These are phyloP conservation scores for Ogataea pini DNA, from an alignment of 805 yeast species.

Conservation along the genomic window DNA sequence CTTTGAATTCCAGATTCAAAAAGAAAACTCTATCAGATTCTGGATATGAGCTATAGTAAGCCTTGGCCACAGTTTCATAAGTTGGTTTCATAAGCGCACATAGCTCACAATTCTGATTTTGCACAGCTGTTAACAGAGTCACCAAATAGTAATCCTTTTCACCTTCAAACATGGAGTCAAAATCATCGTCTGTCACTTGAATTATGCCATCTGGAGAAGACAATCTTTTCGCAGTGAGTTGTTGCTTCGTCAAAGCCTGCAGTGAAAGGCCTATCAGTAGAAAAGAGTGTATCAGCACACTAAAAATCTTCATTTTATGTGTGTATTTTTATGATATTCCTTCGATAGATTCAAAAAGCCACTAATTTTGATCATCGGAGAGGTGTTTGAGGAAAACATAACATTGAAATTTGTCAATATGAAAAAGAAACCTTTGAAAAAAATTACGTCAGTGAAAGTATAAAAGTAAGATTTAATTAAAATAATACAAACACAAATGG, in stretches of 20 bases:
- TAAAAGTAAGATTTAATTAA: background rate
- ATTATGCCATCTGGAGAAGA: conserved; percentile 41
- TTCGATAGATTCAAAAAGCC: too few relatives aligned
- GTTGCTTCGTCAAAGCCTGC: conserved; percentile 20
- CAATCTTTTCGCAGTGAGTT: conserved; percentile 15
- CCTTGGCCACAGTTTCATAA: conserved; percentile 41
- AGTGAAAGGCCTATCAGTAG: conserved; percentile 7
- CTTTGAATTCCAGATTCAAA: conserved; percentile 50
- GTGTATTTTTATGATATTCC: too few relatives aligned
- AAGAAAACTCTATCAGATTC: conserved; percentile 44
- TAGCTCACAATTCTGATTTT: conserved; percentile 44
- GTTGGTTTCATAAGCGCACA: conserved; percentile 49
- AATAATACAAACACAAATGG: background rate
- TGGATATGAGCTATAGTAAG: conserved; percentile 48
- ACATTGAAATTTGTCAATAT: too few relatives aligned
- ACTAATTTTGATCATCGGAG: too few relatives aligned
- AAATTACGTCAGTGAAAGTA: background rate
- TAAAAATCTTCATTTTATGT: background rate
- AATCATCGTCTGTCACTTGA: conserved; percentile 42
- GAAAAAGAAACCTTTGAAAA: background rate
- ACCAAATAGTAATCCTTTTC: conserved; percentile 53
- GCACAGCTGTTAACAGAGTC: conserved; percentile 46
- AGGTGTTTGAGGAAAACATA: too few relatives aligned
- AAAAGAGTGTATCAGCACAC: background rate
- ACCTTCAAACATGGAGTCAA: conserved; percentile 44